Evolutionary conservation across 2,329 filamentous ascomycete genomes (phyloP).

Genomic region (Talaromyces sp.): DNA sequence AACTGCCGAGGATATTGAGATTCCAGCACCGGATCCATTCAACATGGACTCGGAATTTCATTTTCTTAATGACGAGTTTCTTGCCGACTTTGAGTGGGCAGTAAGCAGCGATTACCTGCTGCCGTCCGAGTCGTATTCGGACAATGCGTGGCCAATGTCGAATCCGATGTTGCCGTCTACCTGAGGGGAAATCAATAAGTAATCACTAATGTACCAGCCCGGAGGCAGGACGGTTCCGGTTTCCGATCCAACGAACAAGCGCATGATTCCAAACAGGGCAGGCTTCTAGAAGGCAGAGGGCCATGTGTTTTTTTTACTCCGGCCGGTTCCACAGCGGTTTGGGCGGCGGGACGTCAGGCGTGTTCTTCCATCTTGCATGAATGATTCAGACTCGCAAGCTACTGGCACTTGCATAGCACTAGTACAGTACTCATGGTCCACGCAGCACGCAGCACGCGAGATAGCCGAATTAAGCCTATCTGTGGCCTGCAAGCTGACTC

Average conservation of each 20-base stretch:
- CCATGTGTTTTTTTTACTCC: background rate
- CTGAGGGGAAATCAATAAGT: background rate
- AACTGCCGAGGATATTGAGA: background rate
- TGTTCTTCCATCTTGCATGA: background rate
- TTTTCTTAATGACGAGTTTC: constrained; percentile 32
- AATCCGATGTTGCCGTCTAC: background rate
- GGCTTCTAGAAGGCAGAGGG: background rate
- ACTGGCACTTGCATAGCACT: no score
- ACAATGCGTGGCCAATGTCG: constrained; percentile 16
- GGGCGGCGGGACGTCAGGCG: background rate
- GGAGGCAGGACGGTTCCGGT: no score
- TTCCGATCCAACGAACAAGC: no score
- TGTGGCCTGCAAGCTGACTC: background rate
- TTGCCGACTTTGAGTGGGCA: constrained; percentile 37
- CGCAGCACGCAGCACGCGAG: background rate
- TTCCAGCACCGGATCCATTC: constrained; percentile 4
- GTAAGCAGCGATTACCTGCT: constrained; percentile 27
- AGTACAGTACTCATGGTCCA: no score
- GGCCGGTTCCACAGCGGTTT: background rate
- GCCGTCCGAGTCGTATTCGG: constrained; percentile 20
- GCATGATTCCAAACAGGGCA: background rate
- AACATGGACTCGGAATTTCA: constrained; percentile 6
- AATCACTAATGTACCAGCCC: background rate
- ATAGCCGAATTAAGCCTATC: background rate
- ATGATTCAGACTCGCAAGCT: background rate